A percentile compares a stretch with the other conserved stretches of the same genome.
Conservation (phyloP, 768 basidiomycete genomes). For the Mrakia blollopis region DNA sequence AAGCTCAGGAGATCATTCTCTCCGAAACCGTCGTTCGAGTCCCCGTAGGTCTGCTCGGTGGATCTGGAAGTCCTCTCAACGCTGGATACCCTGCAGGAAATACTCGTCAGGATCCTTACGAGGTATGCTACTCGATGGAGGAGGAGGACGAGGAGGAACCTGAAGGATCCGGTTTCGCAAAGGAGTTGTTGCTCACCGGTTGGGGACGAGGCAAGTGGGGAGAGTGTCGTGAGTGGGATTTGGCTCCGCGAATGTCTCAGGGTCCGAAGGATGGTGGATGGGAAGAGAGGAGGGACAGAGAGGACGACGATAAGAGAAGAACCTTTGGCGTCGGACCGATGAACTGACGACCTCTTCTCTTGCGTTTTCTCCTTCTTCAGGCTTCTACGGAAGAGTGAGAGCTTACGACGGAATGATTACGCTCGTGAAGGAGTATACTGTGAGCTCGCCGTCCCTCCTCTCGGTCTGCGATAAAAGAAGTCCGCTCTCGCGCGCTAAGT, state of each 20-base stretch:
- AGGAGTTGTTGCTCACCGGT: conserved; percentile 25
- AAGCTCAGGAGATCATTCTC: conserved; percentile 23
- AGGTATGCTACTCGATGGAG: conserved; percentile 7
- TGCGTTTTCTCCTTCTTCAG: neutral
- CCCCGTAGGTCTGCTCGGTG: neutral
- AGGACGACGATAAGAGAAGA: too few relatives aligned
- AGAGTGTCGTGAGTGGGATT: neutral
- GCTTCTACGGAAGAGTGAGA: conserved; percentile 19
- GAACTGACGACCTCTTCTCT: neutral
- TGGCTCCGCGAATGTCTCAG: too few relatives aligned
- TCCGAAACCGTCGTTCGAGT: conserved; percentile 25
- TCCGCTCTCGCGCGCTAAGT: too few relatives aligned
- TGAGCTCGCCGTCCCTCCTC: neutral
- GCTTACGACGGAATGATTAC: conserved; percentile 24
- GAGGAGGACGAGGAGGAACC: conserved; percentile 11
- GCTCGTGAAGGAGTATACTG: conserved; percentile 25
- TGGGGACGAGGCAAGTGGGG: conserved; percentile 24
- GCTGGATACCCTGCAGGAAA: conserved; percentile 12
- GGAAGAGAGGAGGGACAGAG: too few relatives aligned
- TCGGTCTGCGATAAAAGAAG: too few relatives aligned
- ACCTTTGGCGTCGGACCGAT: neutral
- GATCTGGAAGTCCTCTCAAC: conserved; percentile 22
- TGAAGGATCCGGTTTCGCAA: conserved; percentile 11
- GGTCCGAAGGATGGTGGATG: too few relatives aligned
- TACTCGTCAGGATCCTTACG: neutral